Conservation (phyloP, 495 filamentous ascomycete genomes). For the Neohortaea acidophila region DNA sequence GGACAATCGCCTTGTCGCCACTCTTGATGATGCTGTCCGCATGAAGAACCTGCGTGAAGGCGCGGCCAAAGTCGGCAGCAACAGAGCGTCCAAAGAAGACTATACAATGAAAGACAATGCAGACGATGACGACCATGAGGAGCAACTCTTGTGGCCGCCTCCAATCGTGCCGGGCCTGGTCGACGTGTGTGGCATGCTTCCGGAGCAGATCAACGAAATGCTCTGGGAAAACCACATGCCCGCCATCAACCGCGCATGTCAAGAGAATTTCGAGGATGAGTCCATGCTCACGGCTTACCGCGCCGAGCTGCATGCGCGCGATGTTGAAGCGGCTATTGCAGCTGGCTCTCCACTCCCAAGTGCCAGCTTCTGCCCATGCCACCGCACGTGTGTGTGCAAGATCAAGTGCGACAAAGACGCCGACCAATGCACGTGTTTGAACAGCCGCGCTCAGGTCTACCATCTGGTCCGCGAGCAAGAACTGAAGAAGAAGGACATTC, state of each 20-base stretch:
- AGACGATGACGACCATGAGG: too few relatives aligned
- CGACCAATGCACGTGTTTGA: not conserved
- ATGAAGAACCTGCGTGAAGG: slow-evolving; percentile 1
- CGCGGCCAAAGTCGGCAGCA: not conserved
- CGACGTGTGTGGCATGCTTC: slow-evolving; percentile 5
- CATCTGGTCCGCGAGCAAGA: not conserved
- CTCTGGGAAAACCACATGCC: slow-evolving; percentile 5
- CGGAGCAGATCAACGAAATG: slow-evolving; percentile 6
- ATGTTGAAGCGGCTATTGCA: not conserved
- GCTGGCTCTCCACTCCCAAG: not conserved
- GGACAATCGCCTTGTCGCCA: slow-evolving; percentile 2
- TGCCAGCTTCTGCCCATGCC: not conserved
- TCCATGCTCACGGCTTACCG: slow-evolving; percentile 1
- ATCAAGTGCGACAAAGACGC: not conserved
- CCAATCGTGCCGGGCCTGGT: slow-evolving; percentile 3
- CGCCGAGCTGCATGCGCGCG: not conserved
- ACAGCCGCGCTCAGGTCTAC: not conserved
- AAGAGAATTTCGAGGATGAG: slow-evolving; percentile 2
- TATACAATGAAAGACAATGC: too few relatives aligned
- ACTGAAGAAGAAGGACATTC: not conserved
- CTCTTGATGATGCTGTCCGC: slow-evolving; percentile 9
- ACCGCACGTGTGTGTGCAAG: slow-evolving; percentile 1
- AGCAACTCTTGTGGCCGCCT: too few relatives aligned
- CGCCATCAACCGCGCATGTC: not conserved
- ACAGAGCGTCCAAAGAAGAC: not conserved